phyloP scores from a whole-genome alignment of 176 grass and related monocot species.

The Musa itinerans region DNA sequence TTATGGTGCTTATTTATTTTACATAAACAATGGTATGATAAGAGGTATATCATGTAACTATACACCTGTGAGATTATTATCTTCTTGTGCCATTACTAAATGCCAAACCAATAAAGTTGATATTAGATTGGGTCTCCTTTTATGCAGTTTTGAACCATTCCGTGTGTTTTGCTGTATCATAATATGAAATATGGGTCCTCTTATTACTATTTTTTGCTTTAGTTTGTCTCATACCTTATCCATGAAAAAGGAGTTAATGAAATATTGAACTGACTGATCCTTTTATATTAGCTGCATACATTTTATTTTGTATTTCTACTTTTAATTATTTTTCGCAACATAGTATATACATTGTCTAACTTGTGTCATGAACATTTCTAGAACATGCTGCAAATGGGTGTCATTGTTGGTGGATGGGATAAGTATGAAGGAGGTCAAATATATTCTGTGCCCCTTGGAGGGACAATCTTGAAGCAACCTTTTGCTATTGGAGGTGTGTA shows the following conservation, averaged over 20 bases:
- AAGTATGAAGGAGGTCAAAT: conserved; percentile 96
- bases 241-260: background rate
- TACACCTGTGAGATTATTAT: background rate
- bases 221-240: background rate
- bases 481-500: conserved; percentile 91
- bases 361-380: conserved; percentile 3
- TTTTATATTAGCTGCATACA: background rate
- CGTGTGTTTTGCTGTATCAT: background rate
- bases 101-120: background rate
- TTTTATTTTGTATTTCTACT: background rate
- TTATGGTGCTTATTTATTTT: background rate
- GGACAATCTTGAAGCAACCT: conserved; percentile 71
- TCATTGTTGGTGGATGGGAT: conserved; percentile 97
- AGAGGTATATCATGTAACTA: background rate
- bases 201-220: background rate
- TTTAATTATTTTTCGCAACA: background rate
- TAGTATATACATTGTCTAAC: too few relatives aligned
- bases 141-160: background rate
- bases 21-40: background rate
- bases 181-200: background rate
- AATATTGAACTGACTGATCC: background rate
- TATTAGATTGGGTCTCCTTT: background rate
- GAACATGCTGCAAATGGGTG: conserved; percentile 94
- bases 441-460: conserved; percentile 84
- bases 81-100: background rate